Percentiles rank a stretch among this genome's conserved stretches.
Evolutionary conservation across 805 yeast species (phyloP).

Genomic region (Yarrowia yakushimensis): DNA sequence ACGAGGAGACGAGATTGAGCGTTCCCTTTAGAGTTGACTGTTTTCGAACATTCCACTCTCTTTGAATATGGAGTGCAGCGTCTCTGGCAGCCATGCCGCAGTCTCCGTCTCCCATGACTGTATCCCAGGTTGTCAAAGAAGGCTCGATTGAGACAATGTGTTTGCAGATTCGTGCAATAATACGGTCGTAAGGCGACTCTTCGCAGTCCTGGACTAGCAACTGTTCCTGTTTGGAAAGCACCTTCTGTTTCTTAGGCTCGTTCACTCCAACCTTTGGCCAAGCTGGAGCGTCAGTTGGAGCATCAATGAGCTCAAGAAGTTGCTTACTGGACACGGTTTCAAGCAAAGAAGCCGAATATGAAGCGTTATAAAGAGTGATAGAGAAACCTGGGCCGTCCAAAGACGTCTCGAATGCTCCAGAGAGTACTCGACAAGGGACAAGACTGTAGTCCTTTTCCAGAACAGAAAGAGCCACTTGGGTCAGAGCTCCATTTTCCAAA

Average conservation of each 20-base stretch:
- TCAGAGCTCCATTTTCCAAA: constrained; percentile 70
- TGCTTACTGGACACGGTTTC: constrained; percentile 39
- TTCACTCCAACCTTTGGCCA: constrained; percentile 47
- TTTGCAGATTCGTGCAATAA: constrained; percentile 37
- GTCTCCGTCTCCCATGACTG: constrained; percentile 94
- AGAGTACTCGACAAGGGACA: constrained; percentile 62
- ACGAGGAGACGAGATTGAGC: constrained; percentile 71
- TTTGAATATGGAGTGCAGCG: neutral
- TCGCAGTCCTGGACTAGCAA: constrained; percentile 28
- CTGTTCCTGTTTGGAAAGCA: neutral
- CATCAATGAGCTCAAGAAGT: constrained; percentile 58
- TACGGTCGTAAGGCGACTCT: constrained; percentile 27
- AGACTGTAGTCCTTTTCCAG: constrained; percentile 53
- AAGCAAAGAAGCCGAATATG: constrained; percentile 45
- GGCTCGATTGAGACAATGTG: constrained; percentile 54
- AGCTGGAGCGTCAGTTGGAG: constrained; percentile 74
- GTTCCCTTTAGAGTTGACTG: constrained; percentile 43
- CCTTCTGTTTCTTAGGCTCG: neutral
- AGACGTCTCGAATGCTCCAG: constrained; percentile 83
- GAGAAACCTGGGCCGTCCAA: constrained; percentile 91
- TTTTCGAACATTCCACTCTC: neutral
- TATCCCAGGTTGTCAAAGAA: constrained; percentile 76
- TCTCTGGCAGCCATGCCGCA: constrained; percentile 72
- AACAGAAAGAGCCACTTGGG: constrained; percentile 54
- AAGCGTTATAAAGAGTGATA: constrained; percentile 64